These are phyloP conservation scores for Lactarius psammicola DNA, from an alignment of 768 basidiomycete species.

Conservation along the genomic window DNA sequence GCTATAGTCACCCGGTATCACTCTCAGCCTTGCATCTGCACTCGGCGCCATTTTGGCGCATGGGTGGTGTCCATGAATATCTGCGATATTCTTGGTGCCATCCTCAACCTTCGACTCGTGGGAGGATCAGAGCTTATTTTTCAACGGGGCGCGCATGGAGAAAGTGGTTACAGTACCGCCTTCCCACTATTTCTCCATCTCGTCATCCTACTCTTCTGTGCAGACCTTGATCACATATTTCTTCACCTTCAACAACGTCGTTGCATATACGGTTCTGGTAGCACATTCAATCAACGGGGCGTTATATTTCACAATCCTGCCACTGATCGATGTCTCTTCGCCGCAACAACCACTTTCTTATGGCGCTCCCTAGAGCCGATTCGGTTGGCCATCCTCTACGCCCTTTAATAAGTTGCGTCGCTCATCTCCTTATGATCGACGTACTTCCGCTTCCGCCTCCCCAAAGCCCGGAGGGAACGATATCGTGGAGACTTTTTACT, in stretches of 20 bases:
- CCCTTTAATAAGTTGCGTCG: not conserved
- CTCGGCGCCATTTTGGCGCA: constrained; percentile 17
- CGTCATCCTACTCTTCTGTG: constrained; percentile 23
- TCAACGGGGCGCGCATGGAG: constrained; percentile 13
- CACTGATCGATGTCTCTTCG: constrained; percentile 17
- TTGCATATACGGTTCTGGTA: constrained; percentile 15
- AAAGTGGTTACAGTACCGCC: constrained; percentile 6
- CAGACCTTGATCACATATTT: constrained; percentile 19
- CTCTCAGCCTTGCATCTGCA: constrained; percentile 14
- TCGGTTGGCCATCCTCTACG: not conserved
- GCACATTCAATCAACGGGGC: constrained; percentile 1
- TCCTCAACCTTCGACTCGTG: constrained; percentile 17
- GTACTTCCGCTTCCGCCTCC: constrained; percentile 14
- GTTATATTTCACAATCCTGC: constrained; percentile 20
- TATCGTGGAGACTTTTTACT: constrained; percentile 16
- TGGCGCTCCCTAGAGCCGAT: constrained; percentile 11
- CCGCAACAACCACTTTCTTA: constrained; percentile 19
- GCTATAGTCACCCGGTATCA: constrained; percentile 24
- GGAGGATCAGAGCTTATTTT: constrained; percentile 24
- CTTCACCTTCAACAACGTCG: constrained; percentile 17
- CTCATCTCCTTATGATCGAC: not conserved
- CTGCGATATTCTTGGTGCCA: constrained; percentile 10
- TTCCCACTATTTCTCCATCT: constrained; percentile 26
- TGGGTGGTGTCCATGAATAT: constrained; percentile 21
- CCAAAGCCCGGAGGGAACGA: constrained; percentile 9